Evolutionary conservation across 2,329 filamentous ascomycete species (phyloP).

Genomic region (Calonectria henricotiae): DNA sequence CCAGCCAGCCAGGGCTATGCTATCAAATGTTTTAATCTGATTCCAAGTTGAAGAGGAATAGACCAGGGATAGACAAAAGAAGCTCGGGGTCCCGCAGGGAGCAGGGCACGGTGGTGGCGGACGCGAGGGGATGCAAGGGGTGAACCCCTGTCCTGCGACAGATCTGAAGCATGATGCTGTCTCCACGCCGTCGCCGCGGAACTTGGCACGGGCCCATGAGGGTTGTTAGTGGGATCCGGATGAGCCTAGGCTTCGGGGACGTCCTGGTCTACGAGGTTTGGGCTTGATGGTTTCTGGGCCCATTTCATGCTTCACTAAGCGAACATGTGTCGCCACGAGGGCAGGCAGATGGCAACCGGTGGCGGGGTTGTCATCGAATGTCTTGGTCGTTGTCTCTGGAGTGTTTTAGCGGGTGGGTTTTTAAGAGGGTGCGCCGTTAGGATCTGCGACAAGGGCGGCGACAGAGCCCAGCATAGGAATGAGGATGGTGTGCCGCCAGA

Average conservation of each 20-base stretch:
- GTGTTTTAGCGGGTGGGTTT: slow-evolving; percentile 38
- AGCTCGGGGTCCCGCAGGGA: slow-evolving; percentile 43
- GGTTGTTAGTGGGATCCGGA: slow-evolving; percentile 22
- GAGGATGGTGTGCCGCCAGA: slow-evolving; percentile 25
- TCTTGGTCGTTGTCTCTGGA: slow-evolving; percentile 40
- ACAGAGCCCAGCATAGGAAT: slow-evolving; percentile 24
- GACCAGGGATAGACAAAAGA: slow-evolving; percentile 42
- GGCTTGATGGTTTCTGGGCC: slow-evolving; percentile 15
- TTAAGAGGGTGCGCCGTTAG: slow-evolving; percentile 29
- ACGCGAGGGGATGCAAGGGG: slow-evolving; percentile 42
- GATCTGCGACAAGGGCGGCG: slow-evolving; percentile 38
- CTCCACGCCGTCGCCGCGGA: slow-evolving; percentile 47
- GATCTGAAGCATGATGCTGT: slow-evolving; percentile 63
- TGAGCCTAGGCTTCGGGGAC: slow-evolving; percentile 46
- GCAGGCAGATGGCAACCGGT: slow-evolving; percentile 7
- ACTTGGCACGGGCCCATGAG: slow-evolving; percentile 38
- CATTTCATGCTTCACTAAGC: slow-evolving; percentile 33
- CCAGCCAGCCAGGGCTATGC: slow-evolving; percentile 41
- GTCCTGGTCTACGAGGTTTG: slow-evolving; percentile 24
- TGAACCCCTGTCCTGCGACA: slow-evolving; percentile 65
- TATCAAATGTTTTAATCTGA: slow-evolving; percentile 49
- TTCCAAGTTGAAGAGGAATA: slow-evolving; percentile 43
- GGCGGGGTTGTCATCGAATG: slow-evolving; percentile 16
- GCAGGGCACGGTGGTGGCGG: slow-evolving; percentile 39
- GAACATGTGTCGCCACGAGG: slow-evolving; percentile 29